Evolutionary conservation across 768 basidiomycete species (phyloP), one percentile per base, ranked within the genome.

Genomic region (Lentinula sp.): DNA sequence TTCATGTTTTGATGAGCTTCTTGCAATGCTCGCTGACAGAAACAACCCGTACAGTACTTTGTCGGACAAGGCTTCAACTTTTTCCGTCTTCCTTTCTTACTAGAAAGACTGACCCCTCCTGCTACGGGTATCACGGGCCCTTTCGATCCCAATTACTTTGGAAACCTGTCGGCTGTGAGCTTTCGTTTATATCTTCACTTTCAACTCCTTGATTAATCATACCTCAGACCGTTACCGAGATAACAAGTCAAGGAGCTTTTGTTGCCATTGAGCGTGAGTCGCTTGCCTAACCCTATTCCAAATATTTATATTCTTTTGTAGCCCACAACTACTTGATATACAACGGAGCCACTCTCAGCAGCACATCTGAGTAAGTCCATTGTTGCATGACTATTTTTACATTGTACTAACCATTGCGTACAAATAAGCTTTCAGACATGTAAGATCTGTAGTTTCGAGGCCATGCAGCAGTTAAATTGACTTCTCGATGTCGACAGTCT

Each of bases 271-370:
- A 86, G 55, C 84, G 82, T 82, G 35, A 63, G 78, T 73, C 7
- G 11, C 5, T 31, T 13, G 46, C 18, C 23, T 9, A 39, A 32
- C 18, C 8, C 50, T 1, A n/a, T 21, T 18, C 1, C 2, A 13
- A 5, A 60, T 64, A 42, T 63, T 32, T 56, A 23, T 18, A 52
- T 55, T 9, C n/a, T 37, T 50, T 13, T 45, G 15, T 56, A 81
- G 81, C 83, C 51, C 85, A 85, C 74, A 85, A 84, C 73, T 87
- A 68, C 70, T 80, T 84, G 80, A 78, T 78, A 53, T 87, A 82
- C 76, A 83, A 84, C 65, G 76, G 76, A 57, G 74, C 72, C 23
- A 69, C 77, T 39, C 83, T 86, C 68, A 77, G 77, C 60, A 79
- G 75, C 72, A 78, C 76, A 39, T 70, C 76, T 42, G 69, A 74